Percentiles rank a stretch among this genome's conserved stretches.
These are phyloP conservation scores for Eudorina sp. DNA, from an alignment of 139 green algal genomes.

Conservation along the genomic window DNA sequence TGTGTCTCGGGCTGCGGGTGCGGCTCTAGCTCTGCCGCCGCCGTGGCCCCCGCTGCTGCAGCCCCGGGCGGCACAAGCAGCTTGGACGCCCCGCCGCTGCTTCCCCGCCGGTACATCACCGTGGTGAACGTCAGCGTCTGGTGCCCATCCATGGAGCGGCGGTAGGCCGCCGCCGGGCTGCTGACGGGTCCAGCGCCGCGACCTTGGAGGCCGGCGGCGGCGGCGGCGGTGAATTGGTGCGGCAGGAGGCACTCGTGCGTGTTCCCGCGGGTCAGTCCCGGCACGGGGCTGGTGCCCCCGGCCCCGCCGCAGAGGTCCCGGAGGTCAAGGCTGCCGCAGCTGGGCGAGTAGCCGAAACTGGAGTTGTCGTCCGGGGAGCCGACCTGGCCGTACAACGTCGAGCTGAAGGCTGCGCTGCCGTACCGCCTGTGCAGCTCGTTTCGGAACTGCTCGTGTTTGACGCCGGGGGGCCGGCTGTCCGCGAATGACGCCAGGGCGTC, in stretches of 20 bases:
- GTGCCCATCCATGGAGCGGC: background rate
- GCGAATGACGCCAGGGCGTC: conserved; percentile 83
- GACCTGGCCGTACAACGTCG: background rate
- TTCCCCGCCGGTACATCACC: background rate
- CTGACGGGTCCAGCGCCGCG: background rate
- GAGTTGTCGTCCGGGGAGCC: conserved; percentile 33
- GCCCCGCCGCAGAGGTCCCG: background rate
- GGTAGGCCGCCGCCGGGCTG: background rate
- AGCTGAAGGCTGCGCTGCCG: too few relatives aligned
- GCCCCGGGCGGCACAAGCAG: too few relatives aligned
- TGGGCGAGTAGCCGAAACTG: conserved; percentile 33
- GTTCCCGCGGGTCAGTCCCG: background rate
- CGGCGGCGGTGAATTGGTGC: background rate
- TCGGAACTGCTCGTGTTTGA: conserved; percentile 88
- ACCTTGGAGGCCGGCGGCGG: too few relatives aligned
- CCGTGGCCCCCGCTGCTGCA: too few relatives aligned
- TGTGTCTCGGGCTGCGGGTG: too few relatives aligned
- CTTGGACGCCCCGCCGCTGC: background rate
- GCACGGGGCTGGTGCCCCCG: background rate
- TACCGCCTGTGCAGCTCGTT: conserved; percentile 79
- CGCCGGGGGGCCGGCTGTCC: conserved; percentile 76
- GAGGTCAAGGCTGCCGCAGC: conserved; percentile 7
- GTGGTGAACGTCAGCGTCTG: conserved; percentile 11
- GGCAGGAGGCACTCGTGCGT: background rate
- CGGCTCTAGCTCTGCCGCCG: too few relatives aligned